Evolutionary conservation across 495 filamentous ascomycete species (phyloP), one percentile per base, ranked within the genome.

Genomic region (Aspergillus affinis): DNA sequence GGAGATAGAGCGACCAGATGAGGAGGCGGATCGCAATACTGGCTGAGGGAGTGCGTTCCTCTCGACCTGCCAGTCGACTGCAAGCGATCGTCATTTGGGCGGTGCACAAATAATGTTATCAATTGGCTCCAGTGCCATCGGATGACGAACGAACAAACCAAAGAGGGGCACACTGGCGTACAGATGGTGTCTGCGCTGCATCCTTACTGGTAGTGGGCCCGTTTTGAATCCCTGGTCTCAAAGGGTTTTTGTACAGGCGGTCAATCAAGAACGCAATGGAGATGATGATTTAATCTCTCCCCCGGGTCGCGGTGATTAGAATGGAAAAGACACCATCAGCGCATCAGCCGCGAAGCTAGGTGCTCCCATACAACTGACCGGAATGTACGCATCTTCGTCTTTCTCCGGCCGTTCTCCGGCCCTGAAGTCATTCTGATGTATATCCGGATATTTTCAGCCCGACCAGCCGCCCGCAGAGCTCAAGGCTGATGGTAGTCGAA

Each of bases 71-170:
- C 30, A 12, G 30, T 32, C 30, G 30, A 32, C 36, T 41, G 36
- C 36, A 41, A 17, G 36, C 36, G 36, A 41, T 41, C 36, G 13
- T 41, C 36, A 41, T 41, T 41, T 15, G 36, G 13, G 36, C 36
- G 36, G 36, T 5, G 12, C 36, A 10, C 36, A 41, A 10, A 36
- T 36, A 2, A 26, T 41, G 36, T 41, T 10, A 41, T 10, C 36
- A 41, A 15, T 41, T 4, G 12, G 29, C 29, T 32, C 29, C 29
- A 32, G 29, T 32, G 29, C 7, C 29, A 32, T 32, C 29, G 29
- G 29, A 32, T 10, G 29, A 2, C 36, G 12, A 12, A 13, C 32
- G 36, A 45, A 21, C 36, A 17, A 57, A 61, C 27, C 58, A 55
- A 29, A 47, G 21, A 18, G 60, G 52, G 46, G 13, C 9, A 41